These are phyloP conservation scores for Pouteria glomerata DNA, from an alignment of 148 eudicot species.

Conservation along the genomic window DNA sequence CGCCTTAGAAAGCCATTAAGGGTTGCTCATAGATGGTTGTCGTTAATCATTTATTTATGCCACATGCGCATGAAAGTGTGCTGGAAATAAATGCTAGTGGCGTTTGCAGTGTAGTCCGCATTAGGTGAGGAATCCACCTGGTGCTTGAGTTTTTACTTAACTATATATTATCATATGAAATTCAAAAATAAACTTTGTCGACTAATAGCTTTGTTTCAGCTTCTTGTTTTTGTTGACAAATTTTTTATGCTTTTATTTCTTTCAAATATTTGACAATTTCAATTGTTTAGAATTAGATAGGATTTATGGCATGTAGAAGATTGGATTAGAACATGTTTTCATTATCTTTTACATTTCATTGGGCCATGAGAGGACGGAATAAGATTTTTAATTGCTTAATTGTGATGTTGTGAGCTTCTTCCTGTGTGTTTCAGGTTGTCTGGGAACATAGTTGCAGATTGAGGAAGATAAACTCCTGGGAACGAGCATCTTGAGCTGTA, in stretches of 20 bases:
- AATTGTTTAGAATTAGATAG: neutral
- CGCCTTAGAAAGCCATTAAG: neutral
- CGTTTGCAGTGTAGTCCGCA: neutral
- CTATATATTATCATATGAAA: neutral
- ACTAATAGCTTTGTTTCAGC: too few relatives aligned
- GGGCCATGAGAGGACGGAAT: neutral
- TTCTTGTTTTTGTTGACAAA: too few relatives aligned
- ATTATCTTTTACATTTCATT: neutral
- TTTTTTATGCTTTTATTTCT: too few relatives aligned
- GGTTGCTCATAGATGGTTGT: neutral
- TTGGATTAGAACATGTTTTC: neutral
- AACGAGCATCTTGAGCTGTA: neutral
- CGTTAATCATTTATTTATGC: neutral
- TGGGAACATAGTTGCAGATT: neutral
- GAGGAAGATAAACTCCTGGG: neutral
- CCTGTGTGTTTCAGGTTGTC: neutral
- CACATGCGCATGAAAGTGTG: neutral
- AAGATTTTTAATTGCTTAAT: neutral
- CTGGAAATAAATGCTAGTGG: neutral
- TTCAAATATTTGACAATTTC: too few relatives aligned
- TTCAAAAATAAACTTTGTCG: neutral
- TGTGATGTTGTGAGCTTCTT: neutral
- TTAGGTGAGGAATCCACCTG: neutral
- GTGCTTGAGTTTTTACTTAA: neutral
- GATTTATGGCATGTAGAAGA: neutral